Evolutionary conservation across 73 alveolate species (phyloP).

Genomic region (Symbiodinium natans): DNA sequence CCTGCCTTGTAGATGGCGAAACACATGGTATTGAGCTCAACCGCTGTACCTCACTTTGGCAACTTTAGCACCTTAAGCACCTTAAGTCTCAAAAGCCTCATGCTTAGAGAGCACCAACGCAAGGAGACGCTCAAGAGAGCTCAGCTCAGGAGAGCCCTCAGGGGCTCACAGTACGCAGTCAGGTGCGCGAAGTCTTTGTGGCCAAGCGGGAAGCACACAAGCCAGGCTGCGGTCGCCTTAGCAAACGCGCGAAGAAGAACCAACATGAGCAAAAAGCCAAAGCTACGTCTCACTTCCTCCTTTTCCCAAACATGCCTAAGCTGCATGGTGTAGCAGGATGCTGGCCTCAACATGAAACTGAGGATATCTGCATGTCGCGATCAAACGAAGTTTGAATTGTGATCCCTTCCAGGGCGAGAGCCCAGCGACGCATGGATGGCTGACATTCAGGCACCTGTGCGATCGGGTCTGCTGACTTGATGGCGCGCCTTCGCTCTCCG

Average conservation of each 20-base stretch:
- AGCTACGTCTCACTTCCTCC: background rate
- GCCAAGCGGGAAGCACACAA: slow-evolving; percentile 59
- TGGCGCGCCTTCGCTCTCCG: background rate
- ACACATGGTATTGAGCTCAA: slow-evolving; percentile 57
- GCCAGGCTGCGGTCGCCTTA: slow-evolving; percentile 74
- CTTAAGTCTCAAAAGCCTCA: background rate
- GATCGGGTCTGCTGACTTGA: background rate
- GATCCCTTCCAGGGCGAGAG: background rate
- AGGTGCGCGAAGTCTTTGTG: slow-evolving; percentile 46
- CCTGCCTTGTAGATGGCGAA: slow-evolving; percentile 57
- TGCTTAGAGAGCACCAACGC: background rate
- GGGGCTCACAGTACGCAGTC: slow-evolving; percentile 51
- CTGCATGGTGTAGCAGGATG: slow-evolving; percentile 16
- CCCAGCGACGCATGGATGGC: slow-evolving; percentile 47
- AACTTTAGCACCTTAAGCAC: background rate
- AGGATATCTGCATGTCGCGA: no score
- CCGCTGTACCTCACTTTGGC: background rate
- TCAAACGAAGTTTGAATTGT: no score
- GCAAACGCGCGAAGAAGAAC: background rate
- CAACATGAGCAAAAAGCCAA: background rate
- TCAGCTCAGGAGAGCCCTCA: background rate
- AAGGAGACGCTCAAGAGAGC: background rate
- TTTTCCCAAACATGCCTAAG: background rate
- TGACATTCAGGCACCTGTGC: slow-evolving; percentile 54
- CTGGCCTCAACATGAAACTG: background rate